phyloP scores from a whole-genome alignment of 352 stramenopile species.

The Peronospora farinosa region DNA sequence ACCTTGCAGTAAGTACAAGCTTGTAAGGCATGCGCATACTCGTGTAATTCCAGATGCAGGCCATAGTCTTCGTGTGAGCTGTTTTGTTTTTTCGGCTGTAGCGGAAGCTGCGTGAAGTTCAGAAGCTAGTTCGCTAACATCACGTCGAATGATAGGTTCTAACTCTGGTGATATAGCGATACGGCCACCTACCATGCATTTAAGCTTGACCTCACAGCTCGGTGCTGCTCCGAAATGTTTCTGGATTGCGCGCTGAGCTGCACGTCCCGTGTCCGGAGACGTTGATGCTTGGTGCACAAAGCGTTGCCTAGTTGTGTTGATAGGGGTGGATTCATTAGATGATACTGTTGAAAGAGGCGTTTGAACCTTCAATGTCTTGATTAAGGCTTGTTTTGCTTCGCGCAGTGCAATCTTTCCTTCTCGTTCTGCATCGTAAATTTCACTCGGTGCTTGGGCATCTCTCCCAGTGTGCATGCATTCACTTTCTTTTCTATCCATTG shows the following conservation, averaged over 20 bases:
- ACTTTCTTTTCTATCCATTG: constrained; percentile 11
- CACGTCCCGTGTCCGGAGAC: constrained; percentile 45
- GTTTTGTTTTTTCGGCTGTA: constrained; percentile 58
- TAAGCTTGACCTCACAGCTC: constrained; percentile 65
- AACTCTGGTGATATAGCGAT: constrained; percentile 63
- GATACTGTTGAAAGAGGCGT: constrained; percentile 12
- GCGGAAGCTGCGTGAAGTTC: constrained; percentile 56
- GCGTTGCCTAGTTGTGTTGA: constrained; percentile 22
- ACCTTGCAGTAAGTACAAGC: constrained; percentile 67
- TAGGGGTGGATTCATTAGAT: constrained; percentile 14
- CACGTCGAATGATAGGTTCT: constrained; percentile 49
- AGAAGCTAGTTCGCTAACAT: constrained; percentile 55
- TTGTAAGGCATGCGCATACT: constrained; percentile 68
- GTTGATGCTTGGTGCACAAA: constrained; percentile 35
- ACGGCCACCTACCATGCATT: constrained; percentile 63
- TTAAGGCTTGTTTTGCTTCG: constrained; percentile 10
- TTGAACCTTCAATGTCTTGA: constrained; percentile 22
- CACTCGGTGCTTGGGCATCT: background rate
- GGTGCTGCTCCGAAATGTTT: constrained; percentile 63
- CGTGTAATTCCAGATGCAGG: constrained; percentile 74
- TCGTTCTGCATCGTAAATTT: background rate
- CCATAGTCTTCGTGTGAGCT: constrained; percentile 60
- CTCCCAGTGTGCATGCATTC: background rate
- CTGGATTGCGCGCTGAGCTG: constrained; percentile 56
- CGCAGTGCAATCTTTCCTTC: constrained; percentile 1